Base-by-base conservation (phyloP, 257 asterid species). In the Salvia rosmarinus region DNA sequence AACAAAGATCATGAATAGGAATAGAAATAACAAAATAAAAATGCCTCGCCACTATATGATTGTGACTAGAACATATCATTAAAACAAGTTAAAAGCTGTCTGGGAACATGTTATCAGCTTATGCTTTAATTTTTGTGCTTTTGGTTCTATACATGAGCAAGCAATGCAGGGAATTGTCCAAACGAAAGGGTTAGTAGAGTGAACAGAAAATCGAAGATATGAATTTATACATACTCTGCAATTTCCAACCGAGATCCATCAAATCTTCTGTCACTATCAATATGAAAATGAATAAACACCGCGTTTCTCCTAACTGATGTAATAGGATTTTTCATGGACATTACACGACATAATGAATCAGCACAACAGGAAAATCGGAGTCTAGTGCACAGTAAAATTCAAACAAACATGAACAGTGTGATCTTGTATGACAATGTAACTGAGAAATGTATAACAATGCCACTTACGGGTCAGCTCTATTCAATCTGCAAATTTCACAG, bases 381-480 rank as follows among this genome's bases (percentile, higher is more conserved):
- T 11, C 20, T 8, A 17, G 9, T 0, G 64, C 78, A 73, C 44
- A 49, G 37, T 63, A 55, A 16, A 69, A 57, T 9, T 9, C 17
- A 54, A 55, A 11, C 35, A 57, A 34, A 7, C 46, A 9, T 42
- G 46, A 20, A 67, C 11, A 25, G 21, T 25, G 43, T n/a, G 68
- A 69, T 58, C 6, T 17, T 35, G 42, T 32, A 50, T 50, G 28
- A 60, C 21, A 46, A 73, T 61, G 58, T 9, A 67, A 67, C 42
- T 57, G 62, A 59, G 43, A 56, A 57, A 70, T 21, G n/a, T 34
- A 61, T 68, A 73, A 64, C 44, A 76, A 10, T 42, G 77, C 55
- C 72, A 88, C 99, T 88, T 86, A 95, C 99, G 99, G 99, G 68
- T 95, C 99, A 75, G 99, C 98, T 16, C 92, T 90, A 67, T 49